These are phyloP conservation scores for Dictyostelium intermedium DNA, from an alignment of 78 protist species.

Conservation along the genomic window DNA sequence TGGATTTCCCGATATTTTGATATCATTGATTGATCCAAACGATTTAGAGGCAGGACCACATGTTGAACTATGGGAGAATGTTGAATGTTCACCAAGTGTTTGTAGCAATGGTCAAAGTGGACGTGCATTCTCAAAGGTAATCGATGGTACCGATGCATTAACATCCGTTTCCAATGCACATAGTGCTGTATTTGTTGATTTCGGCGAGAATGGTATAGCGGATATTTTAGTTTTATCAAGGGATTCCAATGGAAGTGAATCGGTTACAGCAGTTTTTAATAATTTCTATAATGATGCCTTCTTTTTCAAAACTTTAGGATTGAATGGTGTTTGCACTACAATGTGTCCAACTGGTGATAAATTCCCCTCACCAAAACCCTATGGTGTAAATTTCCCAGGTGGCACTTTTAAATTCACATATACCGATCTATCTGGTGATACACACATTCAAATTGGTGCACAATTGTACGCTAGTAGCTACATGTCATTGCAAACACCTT, in stretches of 20 bases:
- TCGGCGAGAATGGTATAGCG: conserved; percentile 71
- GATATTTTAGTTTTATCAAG: conserved; percentile 9
- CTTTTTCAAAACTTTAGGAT: conserved; percentile 81
- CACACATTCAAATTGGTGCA: conserved; percentile 72
- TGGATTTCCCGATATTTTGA: conserved; percentile 84
- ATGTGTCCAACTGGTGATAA: conserved; percentile 73
- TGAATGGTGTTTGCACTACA: conserved; percentile 82
- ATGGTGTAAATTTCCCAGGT: conserved; percentile 85
- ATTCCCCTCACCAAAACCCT: conserved; percentile 78
- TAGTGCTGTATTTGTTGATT: conserved; percentile 75
- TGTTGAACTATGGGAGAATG: conserved; percentile 76
- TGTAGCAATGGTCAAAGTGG: conserved; percentile 21
- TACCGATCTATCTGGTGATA: conserved; percentile 62
- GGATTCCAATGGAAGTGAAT: background rate
- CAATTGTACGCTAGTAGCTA: conserved; percentile 64
- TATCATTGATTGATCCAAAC: conserved; percentile 25
- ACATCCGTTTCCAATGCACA: background rate
- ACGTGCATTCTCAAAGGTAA: conserved; percentile 7
- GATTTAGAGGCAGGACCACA: conserved; percentile 9
- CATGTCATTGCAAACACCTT: conserved; percentile 77
- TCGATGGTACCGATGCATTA: conserved; percentile 44
- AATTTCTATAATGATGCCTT: conserved; percentile 81
- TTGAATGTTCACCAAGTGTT: conserved; percentile 1
- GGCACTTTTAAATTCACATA: conserved; percentile 69
- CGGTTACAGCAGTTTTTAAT: conserved; percentile 42